phyloP scores from a whole-genome alignment of 306 rosid species.

The Vigna nakashimae region DNA sequence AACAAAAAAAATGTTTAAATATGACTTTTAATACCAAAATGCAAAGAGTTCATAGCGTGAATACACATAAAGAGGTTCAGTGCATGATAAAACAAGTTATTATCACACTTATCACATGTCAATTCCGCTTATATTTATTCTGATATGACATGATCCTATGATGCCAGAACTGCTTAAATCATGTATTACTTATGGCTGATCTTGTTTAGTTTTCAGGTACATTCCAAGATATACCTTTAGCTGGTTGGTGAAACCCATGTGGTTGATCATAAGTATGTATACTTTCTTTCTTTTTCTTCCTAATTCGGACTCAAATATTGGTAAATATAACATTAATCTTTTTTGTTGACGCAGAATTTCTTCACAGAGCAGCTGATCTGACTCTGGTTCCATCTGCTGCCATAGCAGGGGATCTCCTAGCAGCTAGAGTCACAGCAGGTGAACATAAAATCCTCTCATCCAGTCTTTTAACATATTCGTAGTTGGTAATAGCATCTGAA shows the following conservation, averaged over 20 bases:
- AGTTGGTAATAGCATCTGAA: conserved; percentile 13
- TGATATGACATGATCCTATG: conserved; percentile 19
- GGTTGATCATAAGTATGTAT: conserved; percentile 88
- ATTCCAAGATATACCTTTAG: conserved; percentile 98
- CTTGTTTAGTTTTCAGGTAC: conserved; percentile 63
- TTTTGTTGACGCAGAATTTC: conserved; percentile 71
- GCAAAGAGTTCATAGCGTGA: too few species aligned
- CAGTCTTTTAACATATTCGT: conserved; percentile 4
- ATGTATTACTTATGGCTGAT: conserved; percentile 39
- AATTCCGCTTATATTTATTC: conserved; percentile 21
- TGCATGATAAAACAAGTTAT: too few species aligned
- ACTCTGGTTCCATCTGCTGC: conserved; percentile 98
- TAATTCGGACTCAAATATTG: conserved; percentile 20
- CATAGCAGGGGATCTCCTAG: conserved; percentile 80
- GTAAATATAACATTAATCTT: conserved; percentile 30
- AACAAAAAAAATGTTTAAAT: too few species aligned
- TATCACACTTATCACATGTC: too few species aligned
- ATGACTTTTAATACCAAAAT: too few species aligned
- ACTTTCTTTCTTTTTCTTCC: conserved; percentile 29
- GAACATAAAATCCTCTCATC: conserved; percentile 40
- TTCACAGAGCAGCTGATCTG: conserved; percentile 95
- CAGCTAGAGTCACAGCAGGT: conserved; percentile 87
- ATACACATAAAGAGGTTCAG: too few species aligned
- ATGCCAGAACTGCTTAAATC: conserved; percentile 24
- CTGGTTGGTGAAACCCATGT: conserved; percentile 99